Evolutionary conservation across 2,329 filamentous ascomycete species (phyloP).

Genomic region (Pseudogymnoascus sp.): DNA sequence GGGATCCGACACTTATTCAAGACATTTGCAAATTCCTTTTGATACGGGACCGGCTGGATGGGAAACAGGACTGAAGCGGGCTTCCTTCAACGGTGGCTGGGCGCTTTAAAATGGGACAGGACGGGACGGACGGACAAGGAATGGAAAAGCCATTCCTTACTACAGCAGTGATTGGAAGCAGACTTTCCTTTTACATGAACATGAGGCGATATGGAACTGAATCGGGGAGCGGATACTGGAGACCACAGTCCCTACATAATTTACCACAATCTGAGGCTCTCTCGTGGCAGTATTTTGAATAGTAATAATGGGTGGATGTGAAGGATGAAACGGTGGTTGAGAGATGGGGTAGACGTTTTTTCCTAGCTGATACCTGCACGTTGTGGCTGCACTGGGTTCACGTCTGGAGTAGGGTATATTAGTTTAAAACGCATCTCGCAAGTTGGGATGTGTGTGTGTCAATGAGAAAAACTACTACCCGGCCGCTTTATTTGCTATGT

Average conservation of each 20-base stretch:
- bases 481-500: background rate
- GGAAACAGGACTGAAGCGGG: background rate
- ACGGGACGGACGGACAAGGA: background rate
- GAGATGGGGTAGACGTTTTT: background rate
- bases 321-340: background rate
- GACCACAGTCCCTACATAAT: slow-evolving; percentile 9
- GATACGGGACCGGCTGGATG: background rate
- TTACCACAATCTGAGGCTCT: slow-evolving; percentile 3
- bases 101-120: slow-evolving; percentile 9
- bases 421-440: background rate
- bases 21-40: slow-evolving; percentile 5
- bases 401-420: slow-evolving; percentile 2
- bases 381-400: slow-evolving; percentile 2
- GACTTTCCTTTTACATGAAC: background rate
- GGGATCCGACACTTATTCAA: slow-evolving; percentile 4
- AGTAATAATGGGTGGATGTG: background rate
- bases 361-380: background rate
- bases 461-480: slow-evolving; percentile 1
- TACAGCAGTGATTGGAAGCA: background rate
- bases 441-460: background rate
- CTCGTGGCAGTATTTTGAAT: slow-evolving; percentile 5
- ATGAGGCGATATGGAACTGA: background rate
- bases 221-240: slow-evolving; percentile 1
- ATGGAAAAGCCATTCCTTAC: background rate
- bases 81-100: slow-evolving; percentile 3